These are phyloP conservation scores for Quercus berberidifolia DNA, from an alignment of 306 rosid genomes.

Conservation along the genomic window DNA sequence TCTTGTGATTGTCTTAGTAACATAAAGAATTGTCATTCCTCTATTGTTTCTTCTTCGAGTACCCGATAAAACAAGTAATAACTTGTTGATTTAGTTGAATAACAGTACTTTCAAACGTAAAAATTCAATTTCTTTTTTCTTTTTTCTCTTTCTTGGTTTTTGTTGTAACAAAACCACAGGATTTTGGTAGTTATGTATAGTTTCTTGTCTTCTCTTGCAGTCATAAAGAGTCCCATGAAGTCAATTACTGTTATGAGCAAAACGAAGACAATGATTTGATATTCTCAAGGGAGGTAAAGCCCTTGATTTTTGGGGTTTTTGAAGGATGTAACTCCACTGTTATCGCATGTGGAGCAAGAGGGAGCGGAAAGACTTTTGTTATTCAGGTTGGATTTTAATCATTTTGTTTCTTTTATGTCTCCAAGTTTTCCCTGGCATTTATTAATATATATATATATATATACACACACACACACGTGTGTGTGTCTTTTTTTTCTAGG, in stretches of 20 bases:
- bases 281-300: slow-evolving; percentile 60
- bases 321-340: slow-evolving; percentile 72
- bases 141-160: no score
- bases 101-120: no score
- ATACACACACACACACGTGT: no score
- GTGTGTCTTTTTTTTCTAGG: neutral
- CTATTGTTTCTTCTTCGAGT: no score
- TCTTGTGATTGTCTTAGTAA: no score
- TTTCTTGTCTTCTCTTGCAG: slow-evolving; percentile 32
- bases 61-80: no score
- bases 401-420: no score
- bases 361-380: slow-evolving; percentile 70
- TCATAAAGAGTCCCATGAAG: slow-evolving; percentile 46
- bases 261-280: slow-evolving; percentile 55
- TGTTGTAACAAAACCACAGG: neutral
- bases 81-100: no score
- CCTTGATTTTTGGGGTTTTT: slow-evolving; percentile 56
- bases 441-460: no score
- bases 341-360: slow-evolving; percentile 79
- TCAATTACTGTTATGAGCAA: slow-evolving; percentile 65
- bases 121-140: no score
- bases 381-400: slow-evolving; percentile 54
- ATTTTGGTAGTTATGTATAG: neutral
- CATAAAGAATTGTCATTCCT: no score
- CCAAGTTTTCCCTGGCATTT: no score